Base-by-base conservation (phyloP, 2,329 filamentous ascomycete species). In the Penicillium sp. region DNA sequence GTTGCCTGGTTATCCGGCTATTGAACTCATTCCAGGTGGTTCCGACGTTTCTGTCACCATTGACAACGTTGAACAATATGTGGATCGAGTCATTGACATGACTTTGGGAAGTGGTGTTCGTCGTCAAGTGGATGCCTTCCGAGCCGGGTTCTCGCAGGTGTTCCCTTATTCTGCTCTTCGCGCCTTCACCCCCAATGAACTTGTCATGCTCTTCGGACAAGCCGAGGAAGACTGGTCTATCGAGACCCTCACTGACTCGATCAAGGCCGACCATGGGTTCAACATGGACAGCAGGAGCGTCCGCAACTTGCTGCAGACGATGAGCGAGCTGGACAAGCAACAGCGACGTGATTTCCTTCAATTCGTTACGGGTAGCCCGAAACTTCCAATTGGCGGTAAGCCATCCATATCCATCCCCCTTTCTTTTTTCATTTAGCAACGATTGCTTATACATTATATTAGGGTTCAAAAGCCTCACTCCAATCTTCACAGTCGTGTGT, bases 401-500 rank as follows among this genome's bases (percentile, higher is more conserved):
- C 39, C 23, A 22, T 29, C 32, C 11, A 8, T 6, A n/a, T 45
- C 23, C 24, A 3, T 20, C 18, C 18, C 18, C 18, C 18, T 20
- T 3, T 3, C 18, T 13, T 41, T 39, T 6, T 6, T n/a, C n/a
- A 37, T 16, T 3, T 20, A 16, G n/a, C 28, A 23, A 3, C 3
- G 39, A 26, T 11, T 16, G 23, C 44, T 35, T 50, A 58, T 45
- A 38, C 36, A 24, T 27, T 40, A 43, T 26, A 6, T 9, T 46
- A 96, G 90, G 93, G 50, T 98, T 98, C 80, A 95, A 94, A 74
- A 87, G 85, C 68, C 81, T 98, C 52, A 97, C 89, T 2, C 93
- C 93, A 16, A 96, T 97, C 85, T 97, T 98, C 67, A 98, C 93
- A 3, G 93, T 98, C 52, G 93, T 98, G 35, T 97, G 93, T 78